Base-by-base conservation (phyloP, 441 rosid genomes). In the Codiaeum variegatum region DNA sequence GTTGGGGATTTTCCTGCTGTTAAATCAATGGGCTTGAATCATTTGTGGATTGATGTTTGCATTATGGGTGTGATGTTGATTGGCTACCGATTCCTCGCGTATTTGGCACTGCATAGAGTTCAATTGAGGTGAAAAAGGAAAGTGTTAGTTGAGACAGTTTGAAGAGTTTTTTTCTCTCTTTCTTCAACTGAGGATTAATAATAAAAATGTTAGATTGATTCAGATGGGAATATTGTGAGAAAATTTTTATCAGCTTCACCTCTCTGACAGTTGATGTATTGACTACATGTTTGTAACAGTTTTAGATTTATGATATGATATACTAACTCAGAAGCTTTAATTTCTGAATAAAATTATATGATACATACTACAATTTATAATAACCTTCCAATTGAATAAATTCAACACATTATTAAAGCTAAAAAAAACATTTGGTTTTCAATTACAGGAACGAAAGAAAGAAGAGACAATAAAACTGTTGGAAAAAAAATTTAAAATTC, bases 1-100 rank as follows among this genome's bases (percentile, higher is more conserved):
- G 93, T 94, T n/a, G 94, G 85, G 42, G 97, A 91, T 70, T 90
- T 85, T 64, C 97, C 97, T 6, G 90, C 96, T 0, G 83, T 94
- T 67, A 89, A 86, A 72, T 85, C 97, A 54, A 84, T 94, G 85
- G 98, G 97, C 29, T 52, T 94, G 69, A 77, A 82, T 69, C 77
- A 87, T 76, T 71, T 91, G 83, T 94, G 98, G 98, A 26, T 83
- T 19, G 98, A 94, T 70, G 98, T 91, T 74, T 77, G 69, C 68
- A 78, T 91, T 40, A 90, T 91, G 98, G 97, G 88, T 24, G 74
- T 88, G 44, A 94, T 91, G 98, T 78, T 94, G 82, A 84, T 90
- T 24, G 96, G 93, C 24, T 94, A 94, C 75, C 86, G 98, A 46
- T 78, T 94, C 61, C 23, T 91, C 21, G 98, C 97, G 3, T 94